phyloP scores from a whole-genome alignment of 2,329 filamentous ascomycete genomes.

The Monosporascus sp. region DNA sequence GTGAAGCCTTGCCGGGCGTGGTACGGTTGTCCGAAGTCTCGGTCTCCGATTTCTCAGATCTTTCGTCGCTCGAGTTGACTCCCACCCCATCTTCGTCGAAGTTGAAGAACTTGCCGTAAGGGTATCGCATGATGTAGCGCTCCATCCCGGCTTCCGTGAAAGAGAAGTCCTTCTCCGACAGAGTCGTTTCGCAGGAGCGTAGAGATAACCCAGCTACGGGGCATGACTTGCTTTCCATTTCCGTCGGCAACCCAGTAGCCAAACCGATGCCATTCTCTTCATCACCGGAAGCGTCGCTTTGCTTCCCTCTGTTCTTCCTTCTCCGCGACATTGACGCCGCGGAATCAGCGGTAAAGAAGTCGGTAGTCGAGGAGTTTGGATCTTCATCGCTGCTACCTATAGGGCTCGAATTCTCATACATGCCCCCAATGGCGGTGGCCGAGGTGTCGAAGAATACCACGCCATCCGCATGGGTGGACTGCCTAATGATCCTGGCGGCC shows the following conservation, averaged over 20 bases:
- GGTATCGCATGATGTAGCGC: constrained; percentile 16
- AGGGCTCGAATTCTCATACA: not conserved
- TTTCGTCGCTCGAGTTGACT: constrained; percentile 5
- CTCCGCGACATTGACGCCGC: not conserved
- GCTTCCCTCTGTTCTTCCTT: not conserved
- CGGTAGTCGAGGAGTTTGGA: not conserved
- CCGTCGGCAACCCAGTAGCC: not conserved
- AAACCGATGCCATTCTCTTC: too few species aligned
- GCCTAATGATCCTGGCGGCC: constrained; percentile 25
- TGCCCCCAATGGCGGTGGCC: constrained; percentile 14
- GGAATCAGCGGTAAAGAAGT: not conserved
- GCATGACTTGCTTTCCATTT: not conserved
- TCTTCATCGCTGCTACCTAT: not conserved
- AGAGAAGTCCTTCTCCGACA: not conserved
- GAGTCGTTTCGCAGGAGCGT: not conserved
- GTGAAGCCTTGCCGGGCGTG: not conserved
- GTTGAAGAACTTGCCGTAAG: constrained; percentile 18
- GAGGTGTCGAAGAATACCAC: constrained; percentile 27
- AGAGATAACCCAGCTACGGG: not conserved
- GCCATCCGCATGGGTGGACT: constrained; percentile 26
- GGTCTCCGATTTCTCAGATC: constrained; percentile 2
- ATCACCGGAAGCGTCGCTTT: too few species aligned
- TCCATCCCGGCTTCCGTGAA: constrained; percentile 4
- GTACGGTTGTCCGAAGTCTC: not conserved
- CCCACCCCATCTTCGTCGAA: constrained; percentile 13